Percentiles rank a stretch among this genome's conserved stretches.
phyloP scores from a whole-genome alignment of 352 stramenopile species.

The Thraustochytrium striatum region DNA sequence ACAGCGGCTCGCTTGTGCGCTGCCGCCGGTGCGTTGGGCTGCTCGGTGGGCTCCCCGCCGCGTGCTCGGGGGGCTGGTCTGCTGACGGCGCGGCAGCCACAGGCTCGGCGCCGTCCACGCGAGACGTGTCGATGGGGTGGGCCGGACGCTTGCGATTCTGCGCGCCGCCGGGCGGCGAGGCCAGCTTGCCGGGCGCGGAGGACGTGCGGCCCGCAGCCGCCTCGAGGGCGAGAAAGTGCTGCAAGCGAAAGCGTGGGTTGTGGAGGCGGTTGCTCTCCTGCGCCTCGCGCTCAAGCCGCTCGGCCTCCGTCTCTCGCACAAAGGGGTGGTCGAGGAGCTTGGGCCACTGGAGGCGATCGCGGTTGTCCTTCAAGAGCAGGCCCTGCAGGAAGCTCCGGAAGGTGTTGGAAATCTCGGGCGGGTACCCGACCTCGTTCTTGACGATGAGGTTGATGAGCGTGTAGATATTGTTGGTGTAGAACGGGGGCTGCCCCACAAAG shows the following conservation, averaged over 20 bases:
- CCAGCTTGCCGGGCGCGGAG: too few relatives aligned
- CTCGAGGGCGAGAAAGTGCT: slow-evolving; percentile 26
- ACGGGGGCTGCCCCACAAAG: slow-evolving; percentile 78
- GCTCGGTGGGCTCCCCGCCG: too few relatives aligned
- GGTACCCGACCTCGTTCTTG: slow-evolving; percentile 81
- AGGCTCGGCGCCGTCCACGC: too few relatives aligned
- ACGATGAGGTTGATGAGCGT: slow-evolving; percentile 91
- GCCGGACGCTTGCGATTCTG: too few relatives aligned
- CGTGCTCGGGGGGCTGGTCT: too few relatives aligned
- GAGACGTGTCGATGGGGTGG: too few relatives aligned
- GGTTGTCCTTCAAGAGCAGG: slow-evolving; percentile 80
- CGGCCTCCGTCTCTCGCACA: slow-evolving; percentile 70
- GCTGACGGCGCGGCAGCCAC: too few relatives aligned
- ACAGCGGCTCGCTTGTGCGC: too few relatives aligned
- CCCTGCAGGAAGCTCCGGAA: slow-evolving; percentile 79
- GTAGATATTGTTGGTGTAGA: slow-evolving; percentile 89
- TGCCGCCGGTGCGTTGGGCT: too few relatives aligned
- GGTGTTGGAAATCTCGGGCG: slow-evolving; percentile 67
- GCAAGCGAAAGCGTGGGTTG: slow-evolving; percentile 43
- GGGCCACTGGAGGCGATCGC: slow-evolving; percentile 75
- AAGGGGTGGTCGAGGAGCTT: slow-evolving; percentile 81
- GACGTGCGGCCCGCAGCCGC: too few relatives aligned
- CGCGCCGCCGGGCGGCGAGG: too few relatives aligned
- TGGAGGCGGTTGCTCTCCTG: slow-evolving; percentile 30
- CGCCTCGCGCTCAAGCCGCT: slow-evolving; percentile 49